A percentile compares a stretch with the other conserved stretches of the same genome.
Conservation (phyloP, 768 basidiomycete species). For the Mycena haematopus region DNA sequence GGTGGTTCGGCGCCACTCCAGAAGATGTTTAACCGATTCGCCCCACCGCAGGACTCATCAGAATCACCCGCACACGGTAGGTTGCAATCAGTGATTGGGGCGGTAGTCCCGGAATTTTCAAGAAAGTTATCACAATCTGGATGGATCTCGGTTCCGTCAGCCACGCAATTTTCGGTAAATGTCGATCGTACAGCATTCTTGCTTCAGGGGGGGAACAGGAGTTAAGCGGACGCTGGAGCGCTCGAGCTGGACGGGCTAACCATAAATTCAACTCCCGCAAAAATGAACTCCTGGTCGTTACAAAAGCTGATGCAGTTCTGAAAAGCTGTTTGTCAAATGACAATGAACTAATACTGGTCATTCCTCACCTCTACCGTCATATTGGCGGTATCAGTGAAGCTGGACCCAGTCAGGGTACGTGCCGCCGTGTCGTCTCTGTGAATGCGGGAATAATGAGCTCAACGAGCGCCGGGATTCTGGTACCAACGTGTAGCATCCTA, state of each 20-base stretch:
- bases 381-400: slow-evolving; percentile 48
- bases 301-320: slow-evolving; percentile 54
- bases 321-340: not conserved
- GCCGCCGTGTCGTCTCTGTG: slow-evolving; percentile 60
- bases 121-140: slow-evolving; percentile 71
- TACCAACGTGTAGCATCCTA: slow-evolving; percentile 66
- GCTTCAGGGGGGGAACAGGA: slow-evolving; percentile 11
- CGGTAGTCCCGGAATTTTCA: slow-evolving; percentile 50
- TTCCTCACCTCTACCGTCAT: slow-evolving; percentile 63
- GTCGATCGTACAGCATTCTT: slow-evolving; percentile 60
- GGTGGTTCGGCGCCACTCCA: slow-evolving; percentile 67
- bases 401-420: slow-evolving; percentile 62
- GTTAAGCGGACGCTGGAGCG: slow-evolving; percentile 23
- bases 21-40: slow-evolving; percentile 65
- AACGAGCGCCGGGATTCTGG: no score
- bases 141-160: slow-evolving; percentile 6
- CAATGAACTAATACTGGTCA: no score
- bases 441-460: not conserved
- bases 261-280: slow-evolving; percentile 72
- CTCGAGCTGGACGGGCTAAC: slow-evolving; percentile 29
- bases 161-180: slow-evolving; percentile 1
- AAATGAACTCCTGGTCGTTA: slow-evolving; percentile 55
- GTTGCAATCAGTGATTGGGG: slow-evolving; percentile 60
- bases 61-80: slow-evolving; percentile 66
- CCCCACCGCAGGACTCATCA: slow-evolving; percentile 65